A percentile compares a stretch with the other conserved stretches of the same genome.
phyloP scores from a whole-genome alignment of 495 filamentous ascomycete species.

The Penicillium verhagenii region DNA sequence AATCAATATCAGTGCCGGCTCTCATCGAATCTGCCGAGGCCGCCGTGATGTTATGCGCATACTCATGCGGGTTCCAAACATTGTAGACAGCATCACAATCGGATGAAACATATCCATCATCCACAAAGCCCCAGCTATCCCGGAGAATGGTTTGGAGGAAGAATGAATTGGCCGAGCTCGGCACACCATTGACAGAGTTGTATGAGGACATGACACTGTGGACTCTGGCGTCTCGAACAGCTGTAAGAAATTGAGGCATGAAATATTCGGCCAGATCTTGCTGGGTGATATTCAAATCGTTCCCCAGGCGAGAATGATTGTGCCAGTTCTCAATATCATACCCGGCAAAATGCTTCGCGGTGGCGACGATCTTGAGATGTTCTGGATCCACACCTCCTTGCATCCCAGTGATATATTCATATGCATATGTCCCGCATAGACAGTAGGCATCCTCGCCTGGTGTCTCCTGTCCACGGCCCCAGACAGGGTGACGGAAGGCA shows the following conservation, averaged over 20 bases:
- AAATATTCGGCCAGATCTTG: slow-evolving; percentile 58
- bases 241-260: slow-evolving; percentile 35
- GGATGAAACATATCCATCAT: slow-evolving; percentile 55
- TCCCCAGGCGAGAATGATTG: slow-evolving; percentile 51
- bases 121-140: slow-evolving; percentile 44
- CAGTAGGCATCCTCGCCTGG: slow-evolving; percentile 62
- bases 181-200: slow-evolving; percentile 60
- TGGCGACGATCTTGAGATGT: slow-evolving; percentile 57
- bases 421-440: slow-evolving; percentile 52
- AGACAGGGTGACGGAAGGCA: slow-evolving; percentile 59
- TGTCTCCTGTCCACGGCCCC: slow-evolving; percentile 63
- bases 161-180: slow-evolving; percentile 54
- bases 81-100: slow-evolving; percentile 61
- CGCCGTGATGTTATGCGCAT: slow-evolving; percentile 40
- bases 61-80: slow-evolving; percentile 56
- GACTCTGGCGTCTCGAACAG: slow-evolving; percentile 52
- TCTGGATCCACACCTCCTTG: slow-evolving; percentile 51
- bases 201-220: slow-evolving; percentile 61
- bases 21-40: slow-evolving; percentile 55
- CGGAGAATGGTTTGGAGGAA: slow-evolving; percentile 58
- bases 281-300: slow-evolving; percentile 53
- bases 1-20: slow-evolving; percentile 63
- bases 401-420: slow-evolving; percentile 58
- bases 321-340: slow-evolving; percentile 66
- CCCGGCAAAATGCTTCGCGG: slow-evolving; percentile 63